Evolutionary conservation across 495 filamentous ascomycete species (phyloP).

Genomic region (Penicillium riverlandense): DNA sequence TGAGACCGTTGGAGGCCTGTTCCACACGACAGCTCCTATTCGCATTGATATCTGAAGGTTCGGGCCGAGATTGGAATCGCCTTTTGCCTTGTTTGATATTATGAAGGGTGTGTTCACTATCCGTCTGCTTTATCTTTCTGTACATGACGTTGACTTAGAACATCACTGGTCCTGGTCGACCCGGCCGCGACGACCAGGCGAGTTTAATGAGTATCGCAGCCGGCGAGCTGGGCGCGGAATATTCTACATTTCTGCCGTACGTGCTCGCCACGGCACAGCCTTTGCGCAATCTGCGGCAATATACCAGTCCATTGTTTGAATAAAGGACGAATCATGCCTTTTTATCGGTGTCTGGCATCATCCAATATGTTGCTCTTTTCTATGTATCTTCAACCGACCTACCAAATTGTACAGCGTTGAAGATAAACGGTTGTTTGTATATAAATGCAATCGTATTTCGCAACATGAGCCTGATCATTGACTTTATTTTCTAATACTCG

Average conservation of each 20-base stretch:
- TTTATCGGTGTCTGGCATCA: not conserved
- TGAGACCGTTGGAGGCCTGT: conserved; percentile 17
- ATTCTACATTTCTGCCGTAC: conserved; percentile 8
- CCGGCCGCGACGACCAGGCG: conserved; percentile 19
- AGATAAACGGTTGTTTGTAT: too few species aligned
- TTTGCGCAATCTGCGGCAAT: conserved; percentile 5
- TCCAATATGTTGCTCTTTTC: too few species aligned
- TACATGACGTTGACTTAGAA: conserved; percentile 6
- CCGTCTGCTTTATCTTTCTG: too few species aligned
- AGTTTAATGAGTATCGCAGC: conserved; percentile 18
- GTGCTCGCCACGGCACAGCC: conserved; percentile 6
- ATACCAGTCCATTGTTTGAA: conserved; percentile 1
- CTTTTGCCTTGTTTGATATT: conserved; percentile 31
- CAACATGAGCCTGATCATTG: too few species aligned
- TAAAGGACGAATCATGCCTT: not conserved
- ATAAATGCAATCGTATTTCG: too few species aligned
- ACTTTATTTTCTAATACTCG: too few species aligned
- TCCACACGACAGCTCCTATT: conserved; percentile 20
- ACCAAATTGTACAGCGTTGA: too few species aligned
- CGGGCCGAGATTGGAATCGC: conserved; percentile 1
- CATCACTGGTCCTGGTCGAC: conserved; percentile 19
- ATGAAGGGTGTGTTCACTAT: conserved; percentile 25
- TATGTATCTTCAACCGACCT: too few species aligned
- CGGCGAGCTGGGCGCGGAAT: conserved; percentile 12
- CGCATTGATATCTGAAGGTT: conserved; percentile 33